Evolutionary conservation across 2,329 filamentous ascomycete genomes (phyloP), one percentile per base, ranked within the genome.

Genomic region (Paraphaeosphaeria minitans): DNA sequence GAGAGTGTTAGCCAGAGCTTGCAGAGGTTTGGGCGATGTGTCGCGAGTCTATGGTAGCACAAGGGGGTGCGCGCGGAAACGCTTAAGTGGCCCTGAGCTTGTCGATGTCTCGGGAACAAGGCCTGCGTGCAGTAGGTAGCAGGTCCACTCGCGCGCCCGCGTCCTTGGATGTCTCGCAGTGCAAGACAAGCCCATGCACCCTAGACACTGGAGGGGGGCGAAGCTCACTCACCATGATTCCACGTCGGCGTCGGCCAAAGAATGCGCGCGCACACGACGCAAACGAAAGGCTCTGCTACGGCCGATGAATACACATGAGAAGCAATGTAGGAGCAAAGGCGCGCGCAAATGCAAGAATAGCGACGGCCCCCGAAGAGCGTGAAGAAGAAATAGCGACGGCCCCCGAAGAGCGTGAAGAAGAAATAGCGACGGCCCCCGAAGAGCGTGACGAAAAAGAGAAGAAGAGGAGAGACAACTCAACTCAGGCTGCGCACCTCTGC

Each of bases 181-280:
- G 39, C 51, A 35, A 39, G n/a, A 19, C 35, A 27, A 43, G 50
- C 48, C n/a, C 48, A 21, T 16, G 43, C 43, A 29, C 12, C 43
- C 29, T 22, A 31, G 22, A 47, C 43, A 47, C 13, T 29, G 24
- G 24, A 29, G 22, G 21, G 10, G 7, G 24, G 21, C 43, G 22
- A 8, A 27, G 22, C 19, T 29, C 31, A 49, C 53, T 55, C 53
- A 55, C 53, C 53, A 55, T 55, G 13, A 21, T 55, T 29, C 31
- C 22, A 31, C 19, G 3, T 33, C 49, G 14, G 43, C 22, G 50
- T 31, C 37, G 14, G 7, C 45, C 9, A n/a, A 16, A 47, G 10
- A n/a, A 22, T 39, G 48, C 48, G 35, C 48, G 35, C 24, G 22
- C 14, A 53, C 19, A 53, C 35, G 8, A 24, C 12, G n/a, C 49